Conservation (phyloP, 2,329 filamentous ascomycete species). For the Penicillium brasilianum region DNA sequence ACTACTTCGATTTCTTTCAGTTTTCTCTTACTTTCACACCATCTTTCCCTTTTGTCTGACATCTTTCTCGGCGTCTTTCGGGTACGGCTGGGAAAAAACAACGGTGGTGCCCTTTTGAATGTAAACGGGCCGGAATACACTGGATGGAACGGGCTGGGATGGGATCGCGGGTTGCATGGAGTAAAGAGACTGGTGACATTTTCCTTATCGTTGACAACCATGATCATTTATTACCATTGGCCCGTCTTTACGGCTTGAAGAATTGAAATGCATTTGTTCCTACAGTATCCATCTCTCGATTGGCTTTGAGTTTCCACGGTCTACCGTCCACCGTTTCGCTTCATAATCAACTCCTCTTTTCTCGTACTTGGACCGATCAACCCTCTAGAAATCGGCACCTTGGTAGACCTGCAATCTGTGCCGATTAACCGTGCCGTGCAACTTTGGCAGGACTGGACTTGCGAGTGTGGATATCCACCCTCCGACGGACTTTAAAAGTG, state of each 20-base stretch:
- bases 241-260: slow-evolving; percentile 20
- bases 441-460: not conserved
- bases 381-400: not conserved
- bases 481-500: slow-evolving; percentile 3
- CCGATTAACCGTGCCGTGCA: slow-evolving; percentile 9
- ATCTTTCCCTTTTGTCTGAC: slow-evolving; percentile 21
- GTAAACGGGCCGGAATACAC: not conserved
- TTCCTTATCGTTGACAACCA: not conserved
- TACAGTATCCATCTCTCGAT: not conserved
- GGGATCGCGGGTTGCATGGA: slow-evolving; percentile 25
- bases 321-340: not conserved
- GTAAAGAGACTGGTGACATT: slow-evolving; percentile 23
- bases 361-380: not conserved
- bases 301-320: not conserved
- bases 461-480: not conserved
- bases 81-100: slow-evolving; percentile 26
- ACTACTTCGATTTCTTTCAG: slow-evolving; percentile 7
- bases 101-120: slow-evolving; percentile 6
- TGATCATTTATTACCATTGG: slow-evolving; percentile 28
- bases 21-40: slow-evolving; percentile 9
- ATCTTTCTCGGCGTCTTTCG: slow-evolving; percentile 27
- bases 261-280: slow-evolving; percentile 25
- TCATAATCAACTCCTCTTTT: not conserved
- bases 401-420: not conserved
- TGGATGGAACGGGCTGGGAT: slow-evolving; percentile 6